A percentile compares a stretch with the other conserved stretches of the same genome.
phyloP scores from a whole-genome alignment of 2,329 filamentous ascomycete genomes.

The Sporothrix luriei region DNA sequence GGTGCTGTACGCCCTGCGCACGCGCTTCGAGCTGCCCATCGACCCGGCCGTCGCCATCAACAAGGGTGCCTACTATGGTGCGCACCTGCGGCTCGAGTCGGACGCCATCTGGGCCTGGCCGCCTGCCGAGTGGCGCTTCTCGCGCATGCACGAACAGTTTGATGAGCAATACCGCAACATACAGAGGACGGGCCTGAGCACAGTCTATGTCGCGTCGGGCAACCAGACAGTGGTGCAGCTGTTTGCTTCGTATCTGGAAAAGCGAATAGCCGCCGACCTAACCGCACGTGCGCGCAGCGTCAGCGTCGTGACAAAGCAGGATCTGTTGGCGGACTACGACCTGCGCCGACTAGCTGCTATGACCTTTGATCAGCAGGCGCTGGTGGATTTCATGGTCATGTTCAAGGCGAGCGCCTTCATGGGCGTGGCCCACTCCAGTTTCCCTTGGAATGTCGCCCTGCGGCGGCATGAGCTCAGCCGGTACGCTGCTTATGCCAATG shows the following conservation, averaged over 20 bases:
- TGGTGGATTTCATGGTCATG: conserved; percentile 43
- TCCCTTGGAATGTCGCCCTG: conserved; percentile 43
- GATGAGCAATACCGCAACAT: conserved; percentile 40
- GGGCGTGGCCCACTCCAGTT: conserved; percentile 43
- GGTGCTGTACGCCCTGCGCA: conserved; percentile 38
- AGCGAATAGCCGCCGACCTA: conserved; percentile 25
- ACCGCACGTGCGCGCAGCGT: conserved; percentile 32
- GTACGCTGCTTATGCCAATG: conserved; percentile 39
- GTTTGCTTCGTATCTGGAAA: conserved; percentile 37
- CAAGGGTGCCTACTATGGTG: conserved; percentile 40
- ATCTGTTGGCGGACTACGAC: conserved; percentile 38
- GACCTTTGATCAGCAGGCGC: conserved; percentile 43
- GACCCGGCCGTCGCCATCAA: conserved; percentile 39
- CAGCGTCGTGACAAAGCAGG: conserved; percentile 42
- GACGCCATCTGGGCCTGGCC: conserved; percentile 42
- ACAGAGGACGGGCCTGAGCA: conserved; percentile 36
- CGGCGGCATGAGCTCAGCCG: conserved; percentile 43
- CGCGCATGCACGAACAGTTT: conserved; percentile 42
- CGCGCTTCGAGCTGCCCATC: conserved; percentile 37
- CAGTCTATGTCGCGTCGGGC: conserved; percentile 42
- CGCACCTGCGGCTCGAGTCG: conserved; percentile 42
- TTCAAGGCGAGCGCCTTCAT: conserved; percentile 43
- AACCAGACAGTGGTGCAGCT: conserved; percentile 40
- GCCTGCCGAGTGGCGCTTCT: conserved; percentile 42
- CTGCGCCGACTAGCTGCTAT: conserved; percentile 36